Evolutionary conservation across 2,329 filamentous ascomycete genomes (phyloP).

Genomic region (Monosporascus sp.): DNA sequence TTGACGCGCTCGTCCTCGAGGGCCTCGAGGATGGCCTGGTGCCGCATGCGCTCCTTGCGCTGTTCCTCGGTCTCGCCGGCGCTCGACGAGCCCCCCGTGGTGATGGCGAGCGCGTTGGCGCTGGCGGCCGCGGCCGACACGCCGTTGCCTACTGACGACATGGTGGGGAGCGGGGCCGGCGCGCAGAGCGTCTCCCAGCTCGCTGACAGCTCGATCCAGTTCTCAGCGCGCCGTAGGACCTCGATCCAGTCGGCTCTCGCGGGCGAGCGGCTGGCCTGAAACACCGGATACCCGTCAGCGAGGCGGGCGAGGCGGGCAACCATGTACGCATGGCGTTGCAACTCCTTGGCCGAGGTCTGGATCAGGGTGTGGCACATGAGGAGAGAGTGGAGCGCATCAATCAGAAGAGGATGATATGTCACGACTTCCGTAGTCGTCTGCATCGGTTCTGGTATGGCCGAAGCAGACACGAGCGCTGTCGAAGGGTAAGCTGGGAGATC

Average conservation of each 20-base stretch:
- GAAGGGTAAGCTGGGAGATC: slow-evolving; percentile 64
- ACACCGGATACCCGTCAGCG: slow-evolving; percentile 74
- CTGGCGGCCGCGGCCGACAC: slow-evolving; percentile 22
- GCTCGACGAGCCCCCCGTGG: slow-evolving; percentile 16
- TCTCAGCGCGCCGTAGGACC: slow-evolving; percentile 59
- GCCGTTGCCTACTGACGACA: slow-evolving; percentile 11
- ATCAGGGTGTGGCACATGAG: slow-evolving; percentile 74
- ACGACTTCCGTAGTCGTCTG: slow-evolving; percentile 50
- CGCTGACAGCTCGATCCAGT: slow-evolving; percentile 61
- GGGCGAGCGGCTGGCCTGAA: slow-evolving; percentile 65
- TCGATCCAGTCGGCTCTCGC: slow-evolving; percentile 78
- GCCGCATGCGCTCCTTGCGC: slow-evolving; percentile 53
- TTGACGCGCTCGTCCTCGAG: slow-evolving; percentile 62
- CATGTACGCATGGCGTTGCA: slow-evolving; percentile 76
- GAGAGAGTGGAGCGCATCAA: slow-evolving; percentile 71
- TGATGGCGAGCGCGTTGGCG: slow-evolving; percentile 31
- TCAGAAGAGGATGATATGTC: slow-evolving; percentile 76
- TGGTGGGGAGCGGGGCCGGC: slow-evolving; percentile 46
- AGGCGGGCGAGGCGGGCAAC: slow-evolving; percentile 69
- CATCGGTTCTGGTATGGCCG: slow-evolving; percentile 22
- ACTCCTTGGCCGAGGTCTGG: slow-evolving; percentile 72
- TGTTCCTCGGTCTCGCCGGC: slow-evolving; percentile 44
- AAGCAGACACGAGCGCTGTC: slow-evolving; percentile 28
- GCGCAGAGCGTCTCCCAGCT: slow-evolving; percentile 69
- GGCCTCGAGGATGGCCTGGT: slow-evolving; percentile 62